Evolutionary conservation across 805 yeast species (phyloP).

Genomic region (Yamadazyma insecticola): DNA sequence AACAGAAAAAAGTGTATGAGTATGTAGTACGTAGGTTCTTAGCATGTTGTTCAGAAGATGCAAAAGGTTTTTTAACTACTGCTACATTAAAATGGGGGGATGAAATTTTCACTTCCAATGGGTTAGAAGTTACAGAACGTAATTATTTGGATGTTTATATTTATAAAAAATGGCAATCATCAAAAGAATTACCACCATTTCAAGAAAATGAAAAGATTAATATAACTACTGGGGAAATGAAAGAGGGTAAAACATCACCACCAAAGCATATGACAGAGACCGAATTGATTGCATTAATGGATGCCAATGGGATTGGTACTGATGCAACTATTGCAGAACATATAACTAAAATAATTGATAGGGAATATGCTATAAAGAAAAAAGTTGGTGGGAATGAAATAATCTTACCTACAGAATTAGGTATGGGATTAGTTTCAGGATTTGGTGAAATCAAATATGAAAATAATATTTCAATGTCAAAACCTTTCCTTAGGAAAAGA

Average conservation of each 20-base stretch:
- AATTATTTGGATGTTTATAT: slow-evolving; percentile 80
- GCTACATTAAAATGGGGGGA: slow-evolving; percentile 71
- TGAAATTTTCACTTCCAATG: slow-evolving; percentile 70
- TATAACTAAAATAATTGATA: slow-evolving; percentile 66
- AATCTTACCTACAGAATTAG: slow-evolving; percentile 76
- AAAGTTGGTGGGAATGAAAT: slow-evolving; percentile 34
- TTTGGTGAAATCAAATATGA: slow-evolving; percentile 69
- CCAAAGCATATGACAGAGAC: slow-evolving; percentile 87
- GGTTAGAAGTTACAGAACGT: slow-evolving; percentile 64
- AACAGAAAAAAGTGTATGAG: slow-evolving; percentile 74
- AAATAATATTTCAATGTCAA: slow-evolving; percentile 60
- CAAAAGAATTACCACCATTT: slow-evolving; percentile 61
- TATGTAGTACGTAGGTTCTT: slow-evolving; percentile 80
- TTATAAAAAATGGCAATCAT: slow-evolving; percentile 74
- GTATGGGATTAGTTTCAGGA: slow-evolving; percentile 84
- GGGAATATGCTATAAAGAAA: slow-evolving; percentile 61
- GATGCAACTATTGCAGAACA: slow-evolving; percentile 99
- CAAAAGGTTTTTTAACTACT: slow-evolving; percentile 66
- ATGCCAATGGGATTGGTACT: slow-evolving; percentile 95
- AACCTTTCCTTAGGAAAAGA: slow-evolving; percentile 79
- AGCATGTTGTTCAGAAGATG: slow-evolving; percentile 91
- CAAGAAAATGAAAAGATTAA: slow-evolving; percentile 50
- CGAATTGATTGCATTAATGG: slow-evolving; percentile 90
- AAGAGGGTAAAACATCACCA: slow-evolving; percentile 73
- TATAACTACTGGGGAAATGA: slow-evolving; percentile 54